phyloP scores from a whole-genome alignment of 306 rosid genomes.

The Gynostemma pentaphyllum region DNA sequence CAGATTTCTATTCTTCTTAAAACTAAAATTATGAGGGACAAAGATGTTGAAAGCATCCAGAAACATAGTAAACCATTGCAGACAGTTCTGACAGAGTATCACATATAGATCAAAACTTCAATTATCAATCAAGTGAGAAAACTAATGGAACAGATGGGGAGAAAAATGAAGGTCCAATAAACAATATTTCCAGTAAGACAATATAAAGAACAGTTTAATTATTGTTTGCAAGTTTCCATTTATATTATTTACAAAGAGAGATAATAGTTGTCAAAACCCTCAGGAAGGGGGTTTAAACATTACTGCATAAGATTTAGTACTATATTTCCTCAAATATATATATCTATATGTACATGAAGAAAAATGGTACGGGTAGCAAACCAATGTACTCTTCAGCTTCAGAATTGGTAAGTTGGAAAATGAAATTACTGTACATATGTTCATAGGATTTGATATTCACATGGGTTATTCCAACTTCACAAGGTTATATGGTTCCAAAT shows the following conservation, averaged over 20 bases:
- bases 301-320: neutral
- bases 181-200: neutral
- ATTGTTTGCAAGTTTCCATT: neutral
- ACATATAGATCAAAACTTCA: neutral
- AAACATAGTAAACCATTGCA: neutral
- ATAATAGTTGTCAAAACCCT: neutral
- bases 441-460: neutral
- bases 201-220: neutral
- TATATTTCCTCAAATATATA: neutral
- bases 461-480: neutral
- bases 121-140: neutral
- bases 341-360: slow-evolving; percentile 5
- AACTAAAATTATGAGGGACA: no score
- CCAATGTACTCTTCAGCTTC: neutral
- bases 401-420: slow-evolving; percentile 3
- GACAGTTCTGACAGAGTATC: neutral
- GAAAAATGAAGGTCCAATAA: no score
- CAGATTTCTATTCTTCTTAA: no score
- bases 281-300: neutral
- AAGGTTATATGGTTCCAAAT: neutral
- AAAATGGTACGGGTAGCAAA: neutral
- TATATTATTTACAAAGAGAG: slow-evolving; percentile 6
- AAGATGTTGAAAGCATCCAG: neutral
- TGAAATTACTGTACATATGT: slow-evolving; percentile 8
- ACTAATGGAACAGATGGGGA: no score